phyloP scores from a whole-genome alignment of 441 rosid species.

The Manihot esculenta region DNA sequence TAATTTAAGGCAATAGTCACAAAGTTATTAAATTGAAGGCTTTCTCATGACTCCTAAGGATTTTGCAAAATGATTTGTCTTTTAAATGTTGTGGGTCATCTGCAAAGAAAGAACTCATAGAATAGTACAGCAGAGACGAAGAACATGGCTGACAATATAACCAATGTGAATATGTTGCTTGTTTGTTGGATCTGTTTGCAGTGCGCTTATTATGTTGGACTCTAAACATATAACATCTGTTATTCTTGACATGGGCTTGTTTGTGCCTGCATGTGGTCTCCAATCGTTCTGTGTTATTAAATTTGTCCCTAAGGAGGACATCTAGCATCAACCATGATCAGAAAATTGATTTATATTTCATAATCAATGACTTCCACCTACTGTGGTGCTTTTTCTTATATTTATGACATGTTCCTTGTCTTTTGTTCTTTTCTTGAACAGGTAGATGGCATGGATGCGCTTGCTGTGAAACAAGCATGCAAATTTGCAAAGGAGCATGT shows the following conservation, averaged over 20 bases:
- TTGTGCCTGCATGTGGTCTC: not conserved
- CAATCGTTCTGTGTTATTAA: not conserved
- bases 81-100: not conserved
- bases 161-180: not conserved
- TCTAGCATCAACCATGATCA: not conserved
- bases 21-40: not conserved
- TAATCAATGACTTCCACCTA: not conserved
- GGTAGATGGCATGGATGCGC: constrained; percentile 98
- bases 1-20: not conserved
- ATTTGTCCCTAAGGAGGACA: not conserved
- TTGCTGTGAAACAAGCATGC: constrained; percentile 97
- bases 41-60: not conserved
- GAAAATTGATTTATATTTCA: not conserved
- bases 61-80: not conserved
- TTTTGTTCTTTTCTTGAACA: constrained; percentile 21
- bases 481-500: constrained; percentile 90
- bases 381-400: not conserved
- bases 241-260: not conserved
- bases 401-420: not conserved
- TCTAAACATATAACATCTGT: not conserved
- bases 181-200: not conserved
- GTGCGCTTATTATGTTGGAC: not conserved
- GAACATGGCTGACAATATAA: not conserved
- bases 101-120: not conserved
- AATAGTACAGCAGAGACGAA: not conserved